These are phyloP conservation scores for Acacia pycnantha DNA, from an alignment of 331 rosid species.

Conservation along the genomic window DNA sequence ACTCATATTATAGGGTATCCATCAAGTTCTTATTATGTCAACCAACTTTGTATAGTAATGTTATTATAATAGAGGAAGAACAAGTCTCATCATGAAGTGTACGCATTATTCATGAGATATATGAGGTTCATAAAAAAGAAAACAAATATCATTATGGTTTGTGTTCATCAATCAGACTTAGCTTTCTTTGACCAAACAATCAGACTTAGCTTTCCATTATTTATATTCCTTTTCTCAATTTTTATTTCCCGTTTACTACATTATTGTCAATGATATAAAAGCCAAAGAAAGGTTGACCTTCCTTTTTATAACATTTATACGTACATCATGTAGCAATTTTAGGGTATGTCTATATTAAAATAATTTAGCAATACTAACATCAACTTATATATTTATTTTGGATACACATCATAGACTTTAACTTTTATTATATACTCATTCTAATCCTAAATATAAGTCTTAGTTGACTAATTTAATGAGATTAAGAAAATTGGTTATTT, in stretches of 20 bases:
- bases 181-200: neutral
- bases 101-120: neutral
- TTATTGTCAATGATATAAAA: neutral
- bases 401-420: too few species aligned
- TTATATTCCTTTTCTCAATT: neutral
- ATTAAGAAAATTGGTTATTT: neutral
- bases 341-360: neutral
- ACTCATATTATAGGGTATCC: neutral
- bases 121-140: neutral
- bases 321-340: neutral
- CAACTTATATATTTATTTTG: too few species aligned
- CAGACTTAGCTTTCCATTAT: constrained; percentile 6
- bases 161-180: constrained; percentile 18
- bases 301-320: neutral
- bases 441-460: neutral
- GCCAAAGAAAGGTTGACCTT: neutral
- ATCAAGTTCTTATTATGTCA: neutral
- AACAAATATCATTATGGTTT: constrained; percentile 4
- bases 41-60: neutral
- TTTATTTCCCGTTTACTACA: neutral
- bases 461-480: neutral
- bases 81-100: neutral
- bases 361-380: neutral
- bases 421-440: neutral
- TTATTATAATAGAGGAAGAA: neutral